Base-by-base conservation (phyloP, 2,329 filamentous ascomycete genomes). In the Apiospora malaysiana region DNA sequence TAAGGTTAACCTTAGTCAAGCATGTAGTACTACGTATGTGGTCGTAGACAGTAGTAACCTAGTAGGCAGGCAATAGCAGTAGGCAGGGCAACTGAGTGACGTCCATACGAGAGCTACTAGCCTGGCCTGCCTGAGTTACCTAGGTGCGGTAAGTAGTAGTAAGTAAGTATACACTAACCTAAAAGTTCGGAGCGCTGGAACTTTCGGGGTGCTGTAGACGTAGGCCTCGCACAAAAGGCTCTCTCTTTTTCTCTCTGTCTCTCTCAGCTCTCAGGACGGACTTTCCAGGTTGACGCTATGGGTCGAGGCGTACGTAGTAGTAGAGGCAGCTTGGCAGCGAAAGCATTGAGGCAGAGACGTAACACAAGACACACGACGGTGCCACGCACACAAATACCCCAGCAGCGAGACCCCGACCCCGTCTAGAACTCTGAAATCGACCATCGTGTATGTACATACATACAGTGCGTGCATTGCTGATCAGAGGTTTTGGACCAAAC, bases 401-500 rank as follows among this genome's bases (percentile, higher is more conserved):
- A 12, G 51, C 27, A 37, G 27, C 51, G 51, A 40, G 56, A 63
- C 32, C 25, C 56, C 40, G 40, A 42, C 9, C 40, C 56, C 56
- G 56, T 63, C 56, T 63, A 63, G 56, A 63, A 63, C 56, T 9
- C 56, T 27, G 21, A 27, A 40, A 63, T 40, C 18, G 32, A n/a
- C 6, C 51, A 10, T 6, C 18, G 9, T 59, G 32, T 32, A 32
- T 40, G 27, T 63, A 32, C 56, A 40, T 47, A 42, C 12, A 14
- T 59, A 63, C 56, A 63, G 56, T 63, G 56, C 56, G 56, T 63
- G 56, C 56, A 63, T 63, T 37, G 56, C 56, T 63, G 56, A 63
- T 63, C 56, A 32, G 25, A 8, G 16, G 16, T 10, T 27, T 37
- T 16, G 32, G 27, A 18, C 51, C 51, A 59, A 59, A 59, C 51